Evolutionary conservation across 148 eudicot species (phyloP), one percentile per base, ranked within the genome.

Genomic region (Diospyros kaki): DNA sequence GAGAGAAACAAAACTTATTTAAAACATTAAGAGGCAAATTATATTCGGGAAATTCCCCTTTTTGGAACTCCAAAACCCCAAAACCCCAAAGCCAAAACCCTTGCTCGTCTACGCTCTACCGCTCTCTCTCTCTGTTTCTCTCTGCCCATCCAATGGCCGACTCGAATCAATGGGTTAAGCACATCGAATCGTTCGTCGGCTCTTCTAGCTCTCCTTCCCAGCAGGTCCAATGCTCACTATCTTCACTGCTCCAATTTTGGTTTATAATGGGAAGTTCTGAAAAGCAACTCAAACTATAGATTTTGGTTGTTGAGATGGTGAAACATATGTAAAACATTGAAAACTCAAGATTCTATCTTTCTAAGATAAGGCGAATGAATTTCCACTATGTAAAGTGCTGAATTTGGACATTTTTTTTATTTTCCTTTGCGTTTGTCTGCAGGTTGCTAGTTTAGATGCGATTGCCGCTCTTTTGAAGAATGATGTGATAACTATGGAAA

Each of bases 381-480:
- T 9, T 69, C 40, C 13, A 40, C 6, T 69, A 2, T 13, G 3
- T 13, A 14, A 28, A n/a, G 2, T 13, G 7, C 6, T n/a, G 3
- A 13, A 0, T 56, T 58, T 28, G 6, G 63, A 4, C 2, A 9
- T 2, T 12, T 10, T 67, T 15, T 28, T 9, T 14, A 40, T 13
- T 76, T 40, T 54, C 54, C 11, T 52, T 41, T n/a, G 42, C 46
- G 39, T 66, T 72, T 39, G 17, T 52, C 79, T 55, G 52, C 88
- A 94, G 98, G 82, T 69, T 72, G 86, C 88, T 48, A 82, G 89
- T 85, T 83, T 87, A 46, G 83, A 85, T 63, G 87, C 91, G 12
- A 77, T 94, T 82, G 88, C 93, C 68, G 73, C 81, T 80, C 87
- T 94, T 5, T 65, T 94, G 83, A 89, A 87, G 84, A 88, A 85